These are phyloP conservation scores for Aureobasidium zeae DNA, from an alignment of 2,329 filamentous ascomycete species.

Conservation along the genomic window DNA sequence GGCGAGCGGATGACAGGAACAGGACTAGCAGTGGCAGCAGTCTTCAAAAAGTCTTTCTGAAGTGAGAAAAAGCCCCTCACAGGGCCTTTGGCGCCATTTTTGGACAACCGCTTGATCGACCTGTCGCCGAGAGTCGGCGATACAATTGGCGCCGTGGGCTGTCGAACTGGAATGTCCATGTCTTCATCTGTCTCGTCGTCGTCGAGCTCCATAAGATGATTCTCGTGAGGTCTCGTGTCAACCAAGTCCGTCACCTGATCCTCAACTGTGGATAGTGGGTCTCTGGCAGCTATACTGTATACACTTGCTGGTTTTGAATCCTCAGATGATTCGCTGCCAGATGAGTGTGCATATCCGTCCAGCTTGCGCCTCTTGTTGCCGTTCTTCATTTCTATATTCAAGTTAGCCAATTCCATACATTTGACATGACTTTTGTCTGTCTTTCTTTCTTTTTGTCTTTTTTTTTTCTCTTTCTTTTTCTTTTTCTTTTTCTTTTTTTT, in stretches of 20 bases:
- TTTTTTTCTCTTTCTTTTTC: too few species aligned
- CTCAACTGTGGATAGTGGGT: background rate
- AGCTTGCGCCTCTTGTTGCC: background rate
- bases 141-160: too few species aligned
- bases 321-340: background rate
- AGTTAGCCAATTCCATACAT: background rate
- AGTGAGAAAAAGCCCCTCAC: background rate
- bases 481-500: too few species aligned
- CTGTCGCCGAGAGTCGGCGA: background rate
- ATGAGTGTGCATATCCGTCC: background rate
- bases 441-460: too few species aligned
- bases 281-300: background rate
- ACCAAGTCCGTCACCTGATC: conserved; percentile 2
- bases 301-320: background rate
- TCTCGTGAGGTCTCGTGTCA: background rate
- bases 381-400: background rate
- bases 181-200: background rate
- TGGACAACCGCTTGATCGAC: background rate
- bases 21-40: too few species aligned
- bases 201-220: conserved; percentile 1
- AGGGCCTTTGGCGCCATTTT: background rate
- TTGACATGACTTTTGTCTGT: background rate
- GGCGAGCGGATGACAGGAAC: too few species aligned
- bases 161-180: background rate
- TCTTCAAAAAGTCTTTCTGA: too few species aligned